Percentiles rank a stretch among this genome's conserved stretches.
These are phyloP conservation scores for Gossypium herbaceum DNA, from an alignment of 345 rosid genomes.

Conservation along the genomic window DNA sequence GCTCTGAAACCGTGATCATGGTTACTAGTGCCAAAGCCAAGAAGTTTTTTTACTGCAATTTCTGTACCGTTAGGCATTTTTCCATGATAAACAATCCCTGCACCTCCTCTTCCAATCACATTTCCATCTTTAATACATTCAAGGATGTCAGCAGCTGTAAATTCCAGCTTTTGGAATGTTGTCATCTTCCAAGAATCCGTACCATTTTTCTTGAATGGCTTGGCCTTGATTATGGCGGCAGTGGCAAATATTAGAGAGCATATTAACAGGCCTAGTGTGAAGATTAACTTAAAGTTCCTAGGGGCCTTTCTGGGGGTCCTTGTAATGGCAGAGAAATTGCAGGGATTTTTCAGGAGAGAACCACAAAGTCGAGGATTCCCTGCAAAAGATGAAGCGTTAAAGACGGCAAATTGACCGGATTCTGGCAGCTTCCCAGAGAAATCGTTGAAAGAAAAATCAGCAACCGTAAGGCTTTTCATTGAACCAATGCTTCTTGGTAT, in stretches of 20 bases:
- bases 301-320: conserved; percentile 26
- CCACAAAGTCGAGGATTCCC: conserved; percentile 66
- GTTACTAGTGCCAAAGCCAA: conserved; percentile 38
- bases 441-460: conserved; percentile 64
- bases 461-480: conserved; percentile 55
- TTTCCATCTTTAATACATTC: conserved; percentile 64
- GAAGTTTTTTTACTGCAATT: conserved; percentile 59
- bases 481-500: conserved; percentile 47
- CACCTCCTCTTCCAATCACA: conserved; percentile 68
- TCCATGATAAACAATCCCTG: conserved; percentile 64
- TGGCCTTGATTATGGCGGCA: conserved; percentile 48
- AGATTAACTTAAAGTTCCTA: conserved; percentile 40
- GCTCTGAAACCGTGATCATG: conserved; percentile 65
- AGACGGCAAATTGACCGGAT: conserved; percentile 48
- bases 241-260: conserved; percentile 45
- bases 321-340: conserved; percentile 32
- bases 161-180: conserved; percentile 59
- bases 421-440: conserved; percentile 60
- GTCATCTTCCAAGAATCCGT: conserved; percentile 56
- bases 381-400: conserved; percentile 54
- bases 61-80: conserved; percentile 51
- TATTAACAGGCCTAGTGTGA: conserved; percentile 48
- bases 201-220: conserved; percentile 31
- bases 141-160: conserved; percentile 40
- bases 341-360: conserved; percentile 34